Evolutionary conservation across 2,329 filamentous ascomycete species (phyloP).

Genomic region (Colletotrichum noveboracense): DNA sequence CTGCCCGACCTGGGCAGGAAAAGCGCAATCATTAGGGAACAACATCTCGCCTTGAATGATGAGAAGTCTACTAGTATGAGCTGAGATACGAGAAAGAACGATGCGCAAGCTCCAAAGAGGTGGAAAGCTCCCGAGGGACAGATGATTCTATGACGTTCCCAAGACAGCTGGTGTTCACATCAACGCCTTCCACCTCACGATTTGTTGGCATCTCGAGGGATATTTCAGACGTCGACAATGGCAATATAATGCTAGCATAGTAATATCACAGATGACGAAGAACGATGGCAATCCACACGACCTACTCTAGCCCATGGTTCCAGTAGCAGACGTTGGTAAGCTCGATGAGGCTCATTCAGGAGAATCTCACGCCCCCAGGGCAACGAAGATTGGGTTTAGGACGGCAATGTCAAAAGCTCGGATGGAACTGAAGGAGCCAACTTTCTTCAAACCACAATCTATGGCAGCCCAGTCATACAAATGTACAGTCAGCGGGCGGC

Average conservation of each 20-base stretch:
- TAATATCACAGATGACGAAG: neutral
- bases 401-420: neutral
- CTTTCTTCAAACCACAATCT: neutral
- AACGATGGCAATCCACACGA: neutral
- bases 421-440: neutral
- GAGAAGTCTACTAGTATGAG: neutral
- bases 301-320: neutral
- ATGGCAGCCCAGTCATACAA: neutral
- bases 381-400: neutral
- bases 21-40: neutral
- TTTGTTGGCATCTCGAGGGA: neutral
- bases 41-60: neutral
- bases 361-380: neutral
- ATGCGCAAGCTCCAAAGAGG: neutral
- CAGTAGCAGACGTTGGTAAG: neutral
- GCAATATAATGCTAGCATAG: neutral
- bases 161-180: neutral
- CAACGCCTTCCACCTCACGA: neutral
- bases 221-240: neutral
- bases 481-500: neutral
- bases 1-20: neutral
- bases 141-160: neutral
- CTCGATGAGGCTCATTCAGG: neutral
- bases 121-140: neutral
- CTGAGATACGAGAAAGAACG: neutral